A percentile compares a stretch with the other conserved stretches of the same genome.
These are phyloP conservation scores for Silene latifolia DNA, from an alignment of 148 eudicot species.

Conservation along the genomic window DNA sequence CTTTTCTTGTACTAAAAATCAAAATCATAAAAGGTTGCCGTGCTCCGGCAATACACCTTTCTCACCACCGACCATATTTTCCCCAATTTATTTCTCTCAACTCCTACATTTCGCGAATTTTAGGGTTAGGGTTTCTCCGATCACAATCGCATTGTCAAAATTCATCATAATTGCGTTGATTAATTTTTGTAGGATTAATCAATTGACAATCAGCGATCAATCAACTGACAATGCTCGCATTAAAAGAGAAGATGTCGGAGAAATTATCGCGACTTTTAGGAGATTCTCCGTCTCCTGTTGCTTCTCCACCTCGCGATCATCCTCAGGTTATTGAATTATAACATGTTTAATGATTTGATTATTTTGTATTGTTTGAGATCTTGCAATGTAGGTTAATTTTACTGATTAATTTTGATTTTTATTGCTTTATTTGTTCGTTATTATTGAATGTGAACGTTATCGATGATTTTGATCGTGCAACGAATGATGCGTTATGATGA, in stretches of 20 bases:
- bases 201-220: too few relatives aligned
- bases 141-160: slow-evolving; percentile 13
- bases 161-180: background rate
- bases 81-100: background rate
- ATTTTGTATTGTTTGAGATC: slow-evolving; percentile 22
- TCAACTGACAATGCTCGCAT: slow-evolving; percentile 37
- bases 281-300: slow-evolving; percentile 42
- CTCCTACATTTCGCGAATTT: background rate
- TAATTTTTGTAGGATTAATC: background rate
- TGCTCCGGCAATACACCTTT: slow-evolving; percentile 1
- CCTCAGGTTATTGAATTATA: slow-evolving; percentile 34
- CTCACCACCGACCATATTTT: slow-evolving; percentile 18
- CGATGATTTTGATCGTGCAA: background rate
- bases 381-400: slow-evolving; percentile 23
- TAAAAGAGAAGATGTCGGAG: slow-evolving; percentile 53
- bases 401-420: background rate
- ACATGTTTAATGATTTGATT: background rate
- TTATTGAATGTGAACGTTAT: background rate
- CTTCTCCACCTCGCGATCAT: slow-evolving; percentile 32
- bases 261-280: slow-evolving; percentile 54
- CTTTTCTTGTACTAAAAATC: background rate
- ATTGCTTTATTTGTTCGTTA: background rate
- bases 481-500: background rate
- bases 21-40: background rate
- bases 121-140: slow-evolving; percentile 27